Percentiles rank a stretch among this genome's conserved stretches.
Evolutionary conservation across 2,329 filamentous ascomycete species (phyloP).

Genomic region (Chrysosporium queenslandicum): DNA sequence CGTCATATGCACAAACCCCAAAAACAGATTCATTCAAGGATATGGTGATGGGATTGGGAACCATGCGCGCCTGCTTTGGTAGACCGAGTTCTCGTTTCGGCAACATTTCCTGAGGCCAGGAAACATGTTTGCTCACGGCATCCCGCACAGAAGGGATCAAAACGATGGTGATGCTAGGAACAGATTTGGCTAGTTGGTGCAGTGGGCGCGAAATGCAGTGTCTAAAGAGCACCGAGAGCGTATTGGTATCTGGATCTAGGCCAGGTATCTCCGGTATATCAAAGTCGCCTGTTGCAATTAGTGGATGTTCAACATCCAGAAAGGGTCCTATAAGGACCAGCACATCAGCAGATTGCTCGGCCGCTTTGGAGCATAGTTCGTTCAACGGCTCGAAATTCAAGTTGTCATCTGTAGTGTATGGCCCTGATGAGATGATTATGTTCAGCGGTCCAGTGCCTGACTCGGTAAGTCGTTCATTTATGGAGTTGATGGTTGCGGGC

Average conservation of each 20-base stretch:
- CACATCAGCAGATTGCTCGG: constrained; percentile 63
- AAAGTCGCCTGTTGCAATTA: constrained; percentile 71
- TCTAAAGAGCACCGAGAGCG: constrained; percentile 73
- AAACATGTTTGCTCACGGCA: constrained; percentile 68
- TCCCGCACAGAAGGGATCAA: constrained; percentile 77
- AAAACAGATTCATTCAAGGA: constrained; percentile 79
- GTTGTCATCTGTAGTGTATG: constrained; percentile 86
- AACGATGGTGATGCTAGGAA: constrained; percentile 72
- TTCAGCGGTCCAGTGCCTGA: constrained; percentile 59
- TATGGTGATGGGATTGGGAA: constrained; percentile 85
- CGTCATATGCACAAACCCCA: constrained; percentile 72
- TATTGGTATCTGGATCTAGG: constrained; percentile 66
- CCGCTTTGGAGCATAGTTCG: constrained; percentile 67
- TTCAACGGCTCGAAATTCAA: constrained; percentile 82
- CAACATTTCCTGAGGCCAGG: constrained; percentile 73
- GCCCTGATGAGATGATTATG: constrained; percentile 69
- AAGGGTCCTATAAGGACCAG: constrained; percentile 79
- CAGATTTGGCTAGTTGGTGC: constrained; percentile 56
- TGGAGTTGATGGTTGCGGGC: constrained; percentile 53
- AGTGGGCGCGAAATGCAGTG: constrained; percentile 66
- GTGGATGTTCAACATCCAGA: constrained; percentile 80
- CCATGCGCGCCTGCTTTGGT: constrained; percentile 57
- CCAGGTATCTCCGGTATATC: constrained; percentile 59
- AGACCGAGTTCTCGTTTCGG: constrained; percentile 63
- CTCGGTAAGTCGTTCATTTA: constrained; percentile 60